Evolutionary conservation across 1,284 basidiomycete species (phyloP), one percentile per base, ranked within the genome.

Genomic region (Grifola frondosa): DNA sequence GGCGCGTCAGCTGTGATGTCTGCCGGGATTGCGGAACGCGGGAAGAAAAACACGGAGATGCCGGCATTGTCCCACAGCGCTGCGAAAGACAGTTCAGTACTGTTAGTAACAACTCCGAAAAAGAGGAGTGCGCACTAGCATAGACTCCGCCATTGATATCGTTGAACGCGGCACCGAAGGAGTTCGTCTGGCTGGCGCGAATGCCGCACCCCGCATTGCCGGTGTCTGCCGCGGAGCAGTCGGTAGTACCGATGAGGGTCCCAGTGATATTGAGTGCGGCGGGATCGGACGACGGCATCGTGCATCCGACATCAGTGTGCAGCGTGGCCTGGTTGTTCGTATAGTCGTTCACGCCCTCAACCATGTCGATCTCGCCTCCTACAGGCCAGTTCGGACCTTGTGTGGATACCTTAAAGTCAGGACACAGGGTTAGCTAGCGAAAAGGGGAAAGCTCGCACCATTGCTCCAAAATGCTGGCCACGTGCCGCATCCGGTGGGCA

Each of bases 401-500:
- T n/a, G n/a, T n/a, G n/a, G n/a, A n/a, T n/a, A 28, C 20, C 4
- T 10, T 11, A 22, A 29, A 13, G n/a, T 24, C 4, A 30, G 30
- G 13, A 30, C 25, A 20, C 11, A 32, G 6, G 11, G n/a, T 21
- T 10, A 13, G 15, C 21, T 10, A 39, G 17, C 23, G 16, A 25
- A 22, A 5, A 24, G 10, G n/a, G 12, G 6, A 35, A 39, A 43
- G 17, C 24, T 34, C 48, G 29, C 43, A 66, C 66, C 75, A 44
- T 76, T 69, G 26, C 70, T 71, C 77, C 77, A 79, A 58, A 78
- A 78, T 4, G 77, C 77, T 19, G 86, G 87, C 86, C 91, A 94
- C 8, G 83, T 85, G 29, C 84, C 91, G 64, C 91, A 95, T 6
- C 92, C 92, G 2, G 83, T 84, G 2, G 91, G 91, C 85, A 94